phyloP scores from a whole-genome alignment of 2,329 filamentous ascomycete species.

The Diplodia sapinea region DNA sequence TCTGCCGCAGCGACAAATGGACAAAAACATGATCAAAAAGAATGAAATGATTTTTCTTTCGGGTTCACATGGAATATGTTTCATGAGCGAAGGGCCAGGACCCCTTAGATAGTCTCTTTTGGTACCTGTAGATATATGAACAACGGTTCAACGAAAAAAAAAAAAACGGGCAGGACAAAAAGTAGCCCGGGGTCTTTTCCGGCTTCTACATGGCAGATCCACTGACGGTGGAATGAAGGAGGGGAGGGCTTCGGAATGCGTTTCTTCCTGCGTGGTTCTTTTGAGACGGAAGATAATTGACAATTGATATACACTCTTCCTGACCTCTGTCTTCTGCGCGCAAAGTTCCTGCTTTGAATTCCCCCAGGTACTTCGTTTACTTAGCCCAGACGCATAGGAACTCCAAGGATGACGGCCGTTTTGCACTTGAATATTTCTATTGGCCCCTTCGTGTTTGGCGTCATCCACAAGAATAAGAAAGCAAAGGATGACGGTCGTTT shows the following conservation, averaged over 20 bases:
- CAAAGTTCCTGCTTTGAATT: too few relatives aligned
- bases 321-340: too few relatives aligned
- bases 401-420: too few relatives aligned
- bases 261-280: background rate
- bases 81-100: background rate
- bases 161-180: slow-evolving; percentile 4
- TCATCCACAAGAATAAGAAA: too few relatives aligned
- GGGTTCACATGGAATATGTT: slow-evolving; percentile 7
- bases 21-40: slow-evolving; percentile 15
- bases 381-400: too few relatives aligned
- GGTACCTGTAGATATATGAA: slow-evolving; percentile 19
- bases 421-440: too few relatives aligned
- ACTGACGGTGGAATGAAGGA: background rate
- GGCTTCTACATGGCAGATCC: background rate
- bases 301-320: slow-evolving; percentile 13
- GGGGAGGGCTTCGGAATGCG: background rate
- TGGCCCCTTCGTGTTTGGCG: too few relatives aligned
- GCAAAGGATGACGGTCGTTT: too few relatives aligned
- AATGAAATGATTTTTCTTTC: slow-evolving; percentile 9
- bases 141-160: background rate
- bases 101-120: slow-evolving; percentile 9
- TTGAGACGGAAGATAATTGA: slow-evolving; percentile 4
- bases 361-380: too few relatives aligned
- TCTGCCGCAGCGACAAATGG: background rate
- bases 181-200: slow-evolving; percentile 5